These are phyloP conservation scores for Colletotrichum spaethianum DNA, from an alignment of 2,329 filamentous ascomycete species.

Conservation along the genomic window DNA sequence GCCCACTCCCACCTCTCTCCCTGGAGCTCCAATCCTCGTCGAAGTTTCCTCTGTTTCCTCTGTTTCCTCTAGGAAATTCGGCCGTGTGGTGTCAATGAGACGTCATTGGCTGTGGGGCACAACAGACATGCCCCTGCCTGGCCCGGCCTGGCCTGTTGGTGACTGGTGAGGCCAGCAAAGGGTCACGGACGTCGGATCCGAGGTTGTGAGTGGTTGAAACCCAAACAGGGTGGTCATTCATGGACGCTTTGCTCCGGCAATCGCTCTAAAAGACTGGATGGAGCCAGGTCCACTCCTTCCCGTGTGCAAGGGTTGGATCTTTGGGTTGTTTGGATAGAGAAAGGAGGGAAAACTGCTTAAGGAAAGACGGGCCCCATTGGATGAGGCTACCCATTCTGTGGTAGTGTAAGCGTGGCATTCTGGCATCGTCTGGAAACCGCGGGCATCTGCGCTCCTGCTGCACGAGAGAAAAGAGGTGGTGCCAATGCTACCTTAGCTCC, in stretches of 20 bases:
- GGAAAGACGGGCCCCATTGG: background rate
- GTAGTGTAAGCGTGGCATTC: slow-evolving; percentile 15
- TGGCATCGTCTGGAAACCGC: slow-evolving; percentile 35
- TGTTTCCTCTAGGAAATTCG: background rate
- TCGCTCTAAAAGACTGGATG: background rate
- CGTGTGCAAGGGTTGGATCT: background rate
- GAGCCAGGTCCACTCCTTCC: slow-evolving; percentile 20
- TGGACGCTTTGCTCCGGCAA: slow-evolving; percentile 37
- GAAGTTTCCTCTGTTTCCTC: slow-evolving; percentile 4
- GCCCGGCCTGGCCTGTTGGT: too few species aligned
- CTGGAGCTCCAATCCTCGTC: background rate
- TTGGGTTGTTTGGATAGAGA: background rate
- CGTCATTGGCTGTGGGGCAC: slow-evolving; percentile 36
- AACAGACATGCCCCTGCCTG: background rate
- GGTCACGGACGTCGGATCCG: slow-evolving; percentile 23
- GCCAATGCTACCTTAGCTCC: background rate
- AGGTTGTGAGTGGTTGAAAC: slow-evolving; percentile 17
- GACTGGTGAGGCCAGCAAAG: background rate
- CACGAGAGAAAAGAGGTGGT: background rate
- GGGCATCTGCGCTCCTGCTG: background rate
- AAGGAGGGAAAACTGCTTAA: background rate
- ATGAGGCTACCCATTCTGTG: background rate
- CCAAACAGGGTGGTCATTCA: background rate
- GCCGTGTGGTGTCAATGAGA: slow-evolving; percentile 34
- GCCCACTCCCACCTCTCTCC: background rate